Base-by-base conservation (phyloP, 139 green algal genomes). In the Auxenochlorella pyrenoidosa region DNA sequence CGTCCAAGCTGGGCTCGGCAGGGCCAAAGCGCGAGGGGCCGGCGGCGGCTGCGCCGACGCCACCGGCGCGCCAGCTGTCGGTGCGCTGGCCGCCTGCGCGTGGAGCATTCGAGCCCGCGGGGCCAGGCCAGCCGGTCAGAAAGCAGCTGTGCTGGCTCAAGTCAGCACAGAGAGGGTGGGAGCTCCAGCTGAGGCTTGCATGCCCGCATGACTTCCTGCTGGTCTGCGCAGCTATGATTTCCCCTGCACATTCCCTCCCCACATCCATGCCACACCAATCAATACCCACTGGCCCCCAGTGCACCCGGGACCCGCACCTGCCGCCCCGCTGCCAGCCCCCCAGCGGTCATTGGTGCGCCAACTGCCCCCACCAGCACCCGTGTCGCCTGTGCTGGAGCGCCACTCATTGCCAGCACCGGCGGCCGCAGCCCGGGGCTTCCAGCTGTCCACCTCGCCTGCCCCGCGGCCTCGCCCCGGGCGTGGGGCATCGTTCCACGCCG, bases 311-410 rank as follows among this genome's bases (percentile, higher is more conserved):
- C n/a, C 75, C 40, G n/a, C 75, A 80, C 75, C 75, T 63, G 75
- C 18, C 18, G 58, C 75, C 26, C 65, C 81, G 41, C 41, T 41
- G 5, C 59, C 81, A 40, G 8, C 63, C 24, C 70, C 79, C 87
- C 87, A 90, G 83, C 87, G 88, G 18, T 91, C 88, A 40, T 71
- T 89, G 44, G 30, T 87, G 30, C 84, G 84, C 88, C 88, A 91
- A 36, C 83, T 81, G 47, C 26, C 32, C 54, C 30, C 54, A 38
- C 41, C 65, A 5, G 71, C 51, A 0, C 32, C 6, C 24, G 34
- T 15, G 28, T 30, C 60, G 30, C 47, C 66, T 32, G 28, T 30
- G 40, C 83, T 36, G 66, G 41, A 54, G 65, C 65, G 65, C 85
- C 85, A 85, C 34, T 76, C 87, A 28, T 40, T 58, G 32, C 26